Base-by-base conservation (phyloP, 202 grass and related monocot genomes). In the Elaeis oleifera region DNA sequence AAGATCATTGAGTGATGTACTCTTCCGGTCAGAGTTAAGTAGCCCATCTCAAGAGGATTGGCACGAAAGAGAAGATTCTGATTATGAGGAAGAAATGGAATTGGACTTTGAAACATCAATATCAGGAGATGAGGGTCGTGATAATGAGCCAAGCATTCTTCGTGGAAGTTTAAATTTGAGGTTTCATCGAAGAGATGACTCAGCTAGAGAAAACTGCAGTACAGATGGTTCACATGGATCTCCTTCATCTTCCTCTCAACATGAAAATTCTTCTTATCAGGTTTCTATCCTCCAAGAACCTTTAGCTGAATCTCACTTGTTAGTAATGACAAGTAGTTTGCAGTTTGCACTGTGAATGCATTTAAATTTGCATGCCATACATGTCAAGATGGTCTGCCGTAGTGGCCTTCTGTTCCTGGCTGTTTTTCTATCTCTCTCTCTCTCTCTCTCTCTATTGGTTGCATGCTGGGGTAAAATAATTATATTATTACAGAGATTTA, bases 1-100 rank as follows among this genome's bases (percentile, higher is more conserved):
- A 28, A 86, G 78, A 56, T 94, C 88, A 31, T 72, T 99, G 69
- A 92, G 77, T 69, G 88, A 99, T 70, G 63, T 99, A 58, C 70
- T 99, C 51, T 72, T 94, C 61, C 80, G 85, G 76, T 68, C 85
- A 27, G 80, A 92, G 72, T 59, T 75, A 29, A 86, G 85, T 68
- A 69, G 74, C 50, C 61, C 71, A 32, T 77, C 74, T 60, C 80
- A 74, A 58, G 85, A 88, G 56, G 78, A 72, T 27, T 69, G 68
- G 48, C 80, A 97, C 65, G 88, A 85, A 67, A 84, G 79, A 67
- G 76, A 68, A 74, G 70, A 80, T 51, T 71, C 73, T 62, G 94
- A 99, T 78, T 82, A 74, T 73, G 83, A 99, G 56, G 80, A 99
- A 36, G 94, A 94, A 71, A 99, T 94, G 85, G 94, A 99, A 48